Conservation (phyloP, 495 filamentous ascomycete genomes). For the Amniculicola lignicola region DNA sequence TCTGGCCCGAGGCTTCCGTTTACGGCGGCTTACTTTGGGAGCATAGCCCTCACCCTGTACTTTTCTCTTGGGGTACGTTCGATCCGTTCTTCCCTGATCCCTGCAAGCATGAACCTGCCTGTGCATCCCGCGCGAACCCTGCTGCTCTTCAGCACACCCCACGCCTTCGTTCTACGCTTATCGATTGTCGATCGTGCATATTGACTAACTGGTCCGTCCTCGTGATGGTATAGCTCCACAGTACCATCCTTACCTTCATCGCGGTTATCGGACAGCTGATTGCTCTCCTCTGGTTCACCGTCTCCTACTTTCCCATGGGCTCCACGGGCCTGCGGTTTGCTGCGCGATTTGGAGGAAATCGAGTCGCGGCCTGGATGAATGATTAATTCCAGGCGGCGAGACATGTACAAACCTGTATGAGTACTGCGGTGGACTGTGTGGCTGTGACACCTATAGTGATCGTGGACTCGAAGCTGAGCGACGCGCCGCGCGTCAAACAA, state of each 20-base stretch:
- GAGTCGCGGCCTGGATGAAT: slow-evolving; percentile 85
- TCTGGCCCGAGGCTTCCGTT: slow-evolving; percentile 86
- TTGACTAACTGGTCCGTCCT: slow-evolving; percentile 31
- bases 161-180: slow-evolving; percentile 31
- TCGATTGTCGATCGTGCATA: slow-evolving; percentile 28
- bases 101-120: slow-evolving; percentile 15
- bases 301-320: slow-evolving; percentile 98
- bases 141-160: slow-evolving; percentile 9
- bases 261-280: slow-evolving; percentile 78
- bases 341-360: slow-evolving; percentile 75
- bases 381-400: slow-evolving; percentile 47
- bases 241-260: slow-evolving; percentile 75
- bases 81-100: slow-evolving; percentile 13
- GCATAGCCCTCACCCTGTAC: slow-evolving; percentile 83
- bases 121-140: slow-evolving; percentile 23
- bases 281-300: slow-evolving; percentile 85
- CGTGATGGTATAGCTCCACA: slow-evolving; percentile 52
- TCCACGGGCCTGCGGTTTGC: slow-evolving; percentile 82
- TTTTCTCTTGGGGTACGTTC: slow-evolving; percentile 80
- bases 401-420: slow-evolving; percentile 33
- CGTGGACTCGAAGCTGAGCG: slow-evolving; percentile 22
- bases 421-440: slow-evolving; percentile 16
- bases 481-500: slow-evolving; percentile 36
- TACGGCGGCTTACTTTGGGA: slow-evolving; percentile 95
- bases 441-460: slow-evolving; percentile 18